These are phyloP conservation scores for Crithidia sp. DNA, from an alignment of 208 protist genomes.

Conservation along the genomic window DNA sequence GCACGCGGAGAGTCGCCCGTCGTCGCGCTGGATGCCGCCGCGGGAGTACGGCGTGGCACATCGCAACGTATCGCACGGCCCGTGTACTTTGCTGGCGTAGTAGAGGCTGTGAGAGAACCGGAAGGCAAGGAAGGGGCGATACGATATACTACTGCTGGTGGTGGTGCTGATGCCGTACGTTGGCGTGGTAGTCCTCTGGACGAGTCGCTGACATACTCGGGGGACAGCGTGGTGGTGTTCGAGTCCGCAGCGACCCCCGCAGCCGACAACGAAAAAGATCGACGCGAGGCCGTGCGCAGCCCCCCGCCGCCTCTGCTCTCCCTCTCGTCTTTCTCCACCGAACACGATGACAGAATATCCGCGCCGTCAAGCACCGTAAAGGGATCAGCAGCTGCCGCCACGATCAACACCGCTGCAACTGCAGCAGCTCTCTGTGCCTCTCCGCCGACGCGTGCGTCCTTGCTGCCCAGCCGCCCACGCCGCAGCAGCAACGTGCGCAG, in stretches of 20 bases:
- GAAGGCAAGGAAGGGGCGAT: no score
- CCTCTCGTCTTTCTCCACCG: neutral
- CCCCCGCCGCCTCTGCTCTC: neutral
- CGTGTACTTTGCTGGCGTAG: no score
- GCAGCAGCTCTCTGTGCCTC: neutral
- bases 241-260: neutral
- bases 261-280: no score
- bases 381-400: neutral
- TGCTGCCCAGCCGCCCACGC: conserved; percentile 4
- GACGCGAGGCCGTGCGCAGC: neutral
- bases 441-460: neutral
- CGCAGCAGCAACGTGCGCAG: neutral
- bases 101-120: no score
- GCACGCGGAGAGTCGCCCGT: no score
- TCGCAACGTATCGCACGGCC: no score
- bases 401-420: neutral
- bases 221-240: neutral
- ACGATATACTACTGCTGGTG: no score
- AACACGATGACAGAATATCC: neutral
- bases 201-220: neutral
- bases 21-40: neutral
- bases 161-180: no score
- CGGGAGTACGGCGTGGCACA: neutral
- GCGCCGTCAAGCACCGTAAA: neutral
- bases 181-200: neutral